Percentiles rank a stretch among this genome's conserved stretches.
These are phyloP conservation scores for Eucalyptus viminalis DNA, from an alignment of 345 rosid genomes.

Conservation along the genomic window DNA sequence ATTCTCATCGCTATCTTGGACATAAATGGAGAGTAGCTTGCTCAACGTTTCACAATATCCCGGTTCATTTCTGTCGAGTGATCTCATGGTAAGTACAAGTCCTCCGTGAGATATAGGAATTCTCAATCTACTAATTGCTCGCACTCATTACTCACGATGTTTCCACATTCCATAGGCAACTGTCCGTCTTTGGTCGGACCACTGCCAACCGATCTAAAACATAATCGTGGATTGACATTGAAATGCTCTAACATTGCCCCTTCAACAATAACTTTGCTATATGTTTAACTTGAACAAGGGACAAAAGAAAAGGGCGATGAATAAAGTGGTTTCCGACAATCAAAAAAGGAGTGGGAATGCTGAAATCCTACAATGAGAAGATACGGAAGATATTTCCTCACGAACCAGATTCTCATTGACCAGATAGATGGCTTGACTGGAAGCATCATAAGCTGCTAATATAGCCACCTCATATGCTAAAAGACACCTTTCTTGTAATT, in stretches of 20 bases:
- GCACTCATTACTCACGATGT: not conserved
- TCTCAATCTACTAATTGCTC: not conserved
- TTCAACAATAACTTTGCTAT: not conserved
- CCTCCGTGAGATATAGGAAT: not conserved
- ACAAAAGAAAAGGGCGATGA: not conserved
- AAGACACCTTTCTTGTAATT: not conserved
- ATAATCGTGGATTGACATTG: not conserved
- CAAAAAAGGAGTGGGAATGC: not conserved
- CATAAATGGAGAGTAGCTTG: not conserved
- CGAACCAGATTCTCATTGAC: not conserved
- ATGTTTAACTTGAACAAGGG: not conserved
- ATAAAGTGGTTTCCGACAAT: not conserved
- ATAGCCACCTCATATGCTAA: not conserved
- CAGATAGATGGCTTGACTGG: not conserved
- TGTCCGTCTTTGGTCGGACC: not conserved
- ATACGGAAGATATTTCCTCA: not conserved
- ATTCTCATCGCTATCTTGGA: not conserved
- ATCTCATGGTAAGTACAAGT: not conserved
- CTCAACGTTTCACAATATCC: not conserved
- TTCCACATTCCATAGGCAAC: not conserved
- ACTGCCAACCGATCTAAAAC: not conserved
- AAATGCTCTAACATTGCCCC: not conserved
- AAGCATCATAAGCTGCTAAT: not conserved
- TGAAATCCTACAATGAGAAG: not conserved
- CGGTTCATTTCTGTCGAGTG: not conserved